Base-by-base conservation (phyloP, 108 stramenopile genomes). In the Phaeodactylum tricornutum region DNA sequence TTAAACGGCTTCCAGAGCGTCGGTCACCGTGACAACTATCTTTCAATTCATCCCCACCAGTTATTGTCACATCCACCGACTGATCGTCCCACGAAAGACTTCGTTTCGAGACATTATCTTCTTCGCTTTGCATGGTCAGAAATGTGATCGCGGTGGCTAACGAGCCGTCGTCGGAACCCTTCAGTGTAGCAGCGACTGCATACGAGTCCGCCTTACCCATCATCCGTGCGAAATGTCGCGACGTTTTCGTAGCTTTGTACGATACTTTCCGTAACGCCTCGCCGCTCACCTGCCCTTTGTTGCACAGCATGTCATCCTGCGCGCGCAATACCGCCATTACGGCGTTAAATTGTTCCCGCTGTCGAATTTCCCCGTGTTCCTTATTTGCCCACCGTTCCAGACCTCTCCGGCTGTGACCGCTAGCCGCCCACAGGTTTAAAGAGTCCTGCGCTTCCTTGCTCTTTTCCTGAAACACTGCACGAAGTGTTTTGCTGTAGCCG, bases 221-320 rank as follows among this genome's bases (percentile, higher is more conserved):
- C 65, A 72, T 66, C 11, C 67, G 55, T 24, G 71, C 71, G 54
- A 66, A 66, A 3, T 57, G 34, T 21, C 65, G 53, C 15, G 65
- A 32, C n/a, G 45, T 37, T 19, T 41, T 29, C n/a, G 71, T 57
- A 14, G 38, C 38, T 27, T 57, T 50, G 4, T 61, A 25, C 2
- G 47, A 29, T 15, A 63, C 61, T 31, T 49, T 25, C 33, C 60
- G 50, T 33, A 72, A 32, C 24, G 42, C 26, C 27, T 72, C 61
- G 15, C 6, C 6, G 25, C 43, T 43, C 14, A 35, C 53, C 14
- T 32, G 14, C 23, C 23, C 29, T 30, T 44, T 43, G 28, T 29
- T 33, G 23, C 29, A 56, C 1, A 59, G 37, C 43, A 59, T 37
- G 29, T 61, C 55, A 19, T 61, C 23, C 22, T 61, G 57, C 4